A percentile compares a stretch with the other conserved stretches of the same genome.
These are phyloP conservation scores for Hypoxylon fragiforme DNA, from an alignment of 495 filamentous ascomycete genomes.

Conservation along the genomic window DNA sequence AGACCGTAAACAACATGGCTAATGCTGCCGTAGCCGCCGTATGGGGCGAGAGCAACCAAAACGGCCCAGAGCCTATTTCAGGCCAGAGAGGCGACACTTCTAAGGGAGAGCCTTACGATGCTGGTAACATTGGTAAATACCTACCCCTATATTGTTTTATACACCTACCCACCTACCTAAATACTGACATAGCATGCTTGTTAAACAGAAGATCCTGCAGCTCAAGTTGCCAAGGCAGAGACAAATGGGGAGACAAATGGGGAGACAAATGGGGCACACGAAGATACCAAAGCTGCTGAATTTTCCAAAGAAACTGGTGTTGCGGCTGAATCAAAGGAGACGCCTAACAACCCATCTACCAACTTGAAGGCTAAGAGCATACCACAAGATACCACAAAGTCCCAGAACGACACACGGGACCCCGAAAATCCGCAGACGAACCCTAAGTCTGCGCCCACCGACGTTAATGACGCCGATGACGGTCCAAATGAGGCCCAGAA, in stretches of 20 bases:
- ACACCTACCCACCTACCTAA: neutral
- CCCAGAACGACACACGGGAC: slow-evolving; percentile 43
- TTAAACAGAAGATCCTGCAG: slow-evolving; percentile 18
- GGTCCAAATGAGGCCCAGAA: slow-evolving; percentile 36
- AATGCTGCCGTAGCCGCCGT: slow-evolving; percentile 51
- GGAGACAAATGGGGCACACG: slow-evolving; percentile 10
- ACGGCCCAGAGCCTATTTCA: slow-evolving; percentile 55
- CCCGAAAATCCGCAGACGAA: slow-evolving; percentile 40
- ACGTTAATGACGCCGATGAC: slow-evolving; percentile 39
- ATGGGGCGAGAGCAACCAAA: slow-evolving; percentile 49
- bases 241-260: slow-evolving; percentile 5
- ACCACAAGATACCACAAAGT: slow-evolving; percentile 39
- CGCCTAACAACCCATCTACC: slow-evolving; percentile 33
- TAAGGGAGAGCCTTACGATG: slow-evolving; percentile 63
- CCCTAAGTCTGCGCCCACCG: slow-evolving; percentile 31
- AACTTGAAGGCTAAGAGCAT: slow-evolving; percentile 20
- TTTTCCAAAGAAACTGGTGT: slow-evolving; percentile 33
- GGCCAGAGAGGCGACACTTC: slow-evolving; percentile 55
- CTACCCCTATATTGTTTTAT: neutral
- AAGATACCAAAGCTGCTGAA: slow-evolving; percentile 16
- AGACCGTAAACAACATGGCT: slow-evolving; percentile 56
- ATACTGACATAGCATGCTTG: slow-evolving; percentile 4
- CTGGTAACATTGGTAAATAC: slow-evolving; percentile 55
- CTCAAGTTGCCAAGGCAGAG: slow-evolving; percentile 13
- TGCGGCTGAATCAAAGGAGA: slow-evolving; percentile 17